These are phyloP conservation scores for Bauhinia variegata DNA, from an alignment of 306 rosid genomes.

Conservation along the genomic window DNA sequence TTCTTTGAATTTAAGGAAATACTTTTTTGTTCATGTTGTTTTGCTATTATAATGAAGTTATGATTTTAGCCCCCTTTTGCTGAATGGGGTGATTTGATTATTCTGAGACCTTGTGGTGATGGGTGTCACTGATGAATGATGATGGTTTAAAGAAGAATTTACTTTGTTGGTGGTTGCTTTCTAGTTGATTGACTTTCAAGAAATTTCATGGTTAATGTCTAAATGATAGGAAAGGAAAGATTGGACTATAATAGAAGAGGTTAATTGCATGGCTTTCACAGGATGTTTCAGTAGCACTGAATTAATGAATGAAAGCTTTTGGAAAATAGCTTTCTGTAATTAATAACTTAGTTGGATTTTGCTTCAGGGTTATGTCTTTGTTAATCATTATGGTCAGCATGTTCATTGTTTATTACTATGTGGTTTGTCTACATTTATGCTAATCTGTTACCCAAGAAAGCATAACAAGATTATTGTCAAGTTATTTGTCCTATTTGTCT, in stretches of 20 bases:
- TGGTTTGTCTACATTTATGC: not conserved
- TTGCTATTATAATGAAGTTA: not conserved
- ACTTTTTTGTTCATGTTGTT: not conserved
- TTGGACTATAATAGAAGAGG: not conserved
- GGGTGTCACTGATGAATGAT: not conserved
- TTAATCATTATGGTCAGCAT: too few relatives aligned
- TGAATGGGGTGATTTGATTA: not conserved
- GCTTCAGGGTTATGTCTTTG: too few relatives aligned
- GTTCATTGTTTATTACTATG: not conserved
- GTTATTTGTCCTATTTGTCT: not conserved
- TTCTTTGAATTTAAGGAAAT: slow-evolving; percentile 2
- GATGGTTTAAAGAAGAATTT: not conserved
- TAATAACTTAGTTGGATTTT: too few relatives aligned
- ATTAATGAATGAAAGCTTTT: not conserved
- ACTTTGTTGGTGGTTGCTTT: not conserved
- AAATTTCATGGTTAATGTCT: not conserved
- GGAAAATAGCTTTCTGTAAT: not conserved
- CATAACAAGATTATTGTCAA: not conserved
- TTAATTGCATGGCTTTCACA: not conserved
- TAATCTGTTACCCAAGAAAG: too few relatives aligned
- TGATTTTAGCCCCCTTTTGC: not conserved
- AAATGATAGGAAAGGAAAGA: not conserved
- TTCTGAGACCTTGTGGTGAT: not conserved
- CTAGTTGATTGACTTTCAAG: not conserved
- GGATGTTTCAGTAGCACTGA: not conserved